These are phyloP conservation scores for Avena insularis DNA, from an alignment of 176 grass and related monocot species.

Conservation along the genomic window DNA sequence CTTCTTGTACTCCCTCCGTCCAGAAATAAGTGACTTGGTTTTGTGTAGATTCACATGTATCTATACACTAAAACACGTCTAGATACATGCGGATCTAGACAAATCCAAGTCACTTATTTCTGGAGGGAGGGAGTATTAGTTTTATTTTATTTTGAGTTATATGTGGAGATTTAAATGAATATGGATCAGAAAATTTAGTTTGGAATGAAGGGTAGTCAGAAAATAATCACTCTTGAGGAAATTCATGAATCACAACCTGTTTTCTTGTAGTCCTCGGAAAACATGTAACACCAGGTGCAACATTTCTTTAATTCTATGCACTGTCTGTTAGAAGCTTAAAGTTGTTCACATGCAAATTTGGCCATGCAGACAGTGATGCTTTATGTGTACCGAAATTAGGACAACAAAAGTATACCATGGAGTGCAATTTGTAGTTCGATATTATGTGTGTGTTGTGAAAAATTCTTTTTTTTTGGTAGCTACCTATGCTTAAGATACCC, in stretches of 20 bases:
- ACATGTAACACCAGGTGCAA: slow-evolving; percentile 15
- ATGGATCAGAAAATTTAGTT: not conserved
- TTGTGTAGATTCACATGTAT: too few relatives aligned
- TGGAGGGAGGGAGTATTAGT: not conserved
- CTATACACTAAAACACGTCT: too few relatives aligned
- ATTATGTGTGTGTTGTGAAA: not conserved
- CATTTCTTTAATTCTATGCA: not conserved
- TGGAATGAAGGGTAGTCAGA: slow-evolving; percentile 4
- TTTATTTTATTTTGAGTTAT: slow-evolving; percentile 5
- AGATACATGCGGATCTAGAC: too few relatives aligned
- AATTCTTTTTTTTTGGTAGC: not conserved
- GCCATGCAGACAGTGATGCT: not conserved
- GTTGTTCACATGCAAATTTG: not conserved
- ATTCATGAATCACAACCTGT: not conserved
- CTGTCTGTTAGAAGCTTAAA: not conserved
- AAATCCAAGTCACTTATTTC: too few relatives aligned
- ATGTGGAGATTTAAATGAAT: not conserved
- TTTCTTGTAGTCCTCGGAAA: not conserved
- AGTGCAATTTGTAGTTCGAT: not conserved
- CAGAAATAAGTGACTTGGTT: too few relatives aligned
- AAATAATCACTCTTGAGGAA: not conserved
- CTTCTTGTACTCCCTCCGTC: not conserved
- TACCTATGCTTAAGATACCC: not conserved
- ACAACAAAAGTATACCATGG: not conserved
- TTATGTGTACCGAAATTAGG: not conserved